Base-by-base conservation (phyloP, 2,329 filamentous ascomycete genomes). In the Calonectria pauciramosa region DNA sequence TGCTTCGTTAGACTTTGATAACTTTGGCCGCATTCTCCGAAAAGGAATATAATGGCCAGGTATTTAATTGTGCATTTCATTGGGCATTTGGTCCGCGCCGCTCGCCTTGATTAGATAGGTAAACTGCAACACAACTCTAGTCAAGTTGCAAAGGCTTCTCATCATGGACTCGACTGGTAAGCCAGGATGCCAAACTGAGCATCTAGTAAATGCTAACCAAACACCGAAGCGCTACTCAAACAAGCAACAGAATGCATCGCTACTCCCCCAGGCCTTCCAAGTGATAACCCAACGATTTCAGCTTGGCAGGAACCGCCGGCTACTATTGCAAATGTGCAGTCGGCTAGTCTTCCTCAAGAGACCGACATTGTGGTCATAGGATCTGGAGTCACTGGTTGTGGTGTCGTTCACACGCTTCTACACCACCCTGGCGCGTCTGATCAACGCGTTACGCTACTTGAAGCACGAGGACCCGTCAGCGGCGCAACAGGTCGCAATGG, bases 401-500 rank as follows among this genome's bases (percentile, higher is more conserved):
- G 80, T 67, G 75, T 80, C 16, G 76, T 80, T 56, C 75, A 78
- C 66, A 71, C 74, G 0, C 56, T 82, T 0, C 69, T 82, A 6
- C 75, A 79, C 5, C 70, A 78, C 26, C 68, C 76, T 16, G 20
- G 36, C 3, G 51, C 71, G 0, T 44, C 38, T 1, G 26, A 47
- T 3, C 8, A 69, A 13, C 70, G 68, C 2, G 70, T 82, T 16
- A 77, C 75, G 0, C 76, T 82, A 1, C 70, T 83, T 9, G 82
- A 83, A 41, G 82, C 81, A 3, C 75, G 82, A 13, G 74, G 66
- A 20, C 73, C 80, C 0, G 74, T 74, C 26, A 82, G 79, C 36
- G 80, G 81, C 26, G 81, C 81, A 8, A 82, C 80, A 11, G 81
- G 81, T 11, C 78, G 81, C 6, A 82, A 82, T 49, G 82, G 82